Conservation (phyloP, 768 basidiomycete species). For the Auriscalpium microsporum region DNA sequence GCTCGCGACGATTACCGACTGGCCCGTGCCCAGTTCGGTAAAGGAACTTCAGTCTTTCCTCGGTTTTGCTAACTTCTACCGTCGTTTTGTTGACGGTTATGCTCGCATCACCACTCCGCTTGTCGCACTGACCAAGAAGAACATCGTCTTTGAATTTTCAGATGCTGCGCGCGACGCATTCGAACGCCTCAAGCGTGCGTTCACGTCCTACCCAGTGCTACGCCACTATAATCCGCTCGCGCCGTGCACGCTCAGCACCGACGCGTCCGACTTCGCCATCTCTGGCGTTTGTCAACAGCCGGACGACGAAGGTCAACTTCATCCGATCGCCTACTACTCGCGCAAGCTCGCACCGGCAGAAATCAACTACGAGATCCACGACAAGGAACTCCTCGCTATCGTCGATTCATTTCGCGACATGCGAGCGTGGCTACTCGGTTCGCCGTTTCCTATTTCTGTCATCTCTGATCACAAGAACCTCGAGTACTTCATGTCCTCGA, state of each 20-base stretch:
- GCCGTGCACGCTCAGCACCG: conserved; percentile 1
- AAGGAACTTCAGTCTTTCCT: conserved; percentile 33
- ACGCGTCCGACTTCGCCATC: background rate
- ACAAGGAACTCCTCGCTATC: conserved; percentile 43
- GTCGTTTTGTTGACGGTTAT: conserved; percentile 25
- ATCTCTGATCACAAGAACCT: conserved; percentile 28
- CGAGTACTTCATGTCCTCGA: conserved; percentile 31
- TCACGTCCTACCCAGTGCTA: conserved; percentile 23
- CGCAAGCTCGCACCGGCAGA: conserved; percentile 26
- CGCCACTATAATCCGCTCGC: conserved; percentile 6
- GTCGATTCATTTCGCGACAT: conserved; percentile 29
- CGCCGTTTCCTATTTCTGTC: conserved; percentile 14
- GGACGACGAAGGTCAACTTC: conserved; percentile 20
- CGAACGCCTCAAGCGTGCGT: conserved; percentile 19
- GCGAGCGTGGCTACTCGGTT: conserved; percentile 23
- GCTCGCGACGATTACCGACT: conserved; percentile 27
- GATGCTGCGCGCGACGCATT: conserved; percentile 19
- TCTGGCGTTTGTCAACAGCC: conserved; percentile 22
- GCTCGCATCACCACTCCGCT: conserved; percentile 23
- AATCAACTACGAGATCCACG: conserved; percentile 36
- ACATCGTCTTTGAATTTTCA: conserved; percentile 21
- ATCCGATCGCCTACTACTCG: conserved; percentile 33
- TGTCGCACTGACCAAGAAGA: conserved; percentile 21
- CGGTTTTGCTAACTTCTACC: conserved; percentile 33
- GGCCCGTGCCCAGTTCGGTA: conserved; percentile 28